Percentiles rank a stretch among this genome's conserved stretches.
phyloP scores from a whole-genome alignment of 2,329 filamentous ascomycete genomes.

The Aspergillus ruber region DNA sequence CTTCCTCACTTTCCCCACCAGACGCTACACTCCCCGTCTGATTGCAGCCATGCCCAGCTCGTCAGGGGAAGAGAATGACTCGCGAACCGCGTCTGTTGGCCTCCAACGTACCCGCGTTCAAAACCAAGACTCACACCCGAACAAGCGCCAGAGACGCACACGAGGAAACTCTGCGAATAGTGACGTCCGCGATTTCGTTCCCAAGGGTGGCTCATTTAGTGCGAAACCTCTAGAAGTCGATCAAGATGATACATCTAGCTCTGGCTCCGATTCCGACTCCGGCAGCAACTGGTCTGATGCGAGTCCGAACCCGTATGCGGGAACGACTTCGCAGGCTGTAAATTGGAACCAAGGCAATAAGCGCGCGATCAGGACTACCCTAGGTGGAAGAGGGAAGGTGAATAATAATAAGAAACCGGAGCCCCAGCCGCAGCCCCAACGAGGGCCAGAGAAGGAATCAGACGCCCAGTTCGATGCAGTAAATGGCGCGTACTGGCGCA shows the following conservation, averaged over 20 bases:
- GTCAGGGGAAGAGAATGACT: slow-evolving; percentile 36
- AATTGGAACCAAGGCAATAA: slow-evolving; percentile 43
- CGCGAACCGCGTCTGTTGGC: slow-evolving; percentile 41
- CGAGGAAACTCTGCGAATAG: slow-evolving; percentile 15
- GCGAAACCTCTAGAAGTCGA: slow-evolving; percentile 27
- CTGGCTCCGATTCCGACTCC: slow-evolving; percentile 19
- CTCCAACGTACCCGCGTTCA: slow-evolving; percentile 25
- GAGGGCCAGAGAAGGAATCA: slow-evolving; percentile 10
- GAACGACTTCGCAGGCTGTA: slow-evolving; percentile 23
- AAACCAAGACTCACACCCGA: slow-evolving; percentile 12
- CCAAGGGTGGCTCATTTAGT: slow-evolving; percentile 31
- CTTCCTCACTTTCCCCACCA: background rate
- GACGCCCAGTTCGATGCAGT: slow-evolving; percentile 27
- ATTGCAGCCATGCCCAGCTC: slow-evolving; percentile 16
- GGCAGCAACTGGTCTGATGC: slow-evolving; percentile 3
- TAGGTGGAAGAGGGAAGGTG: slow-evolving; percentile 23
- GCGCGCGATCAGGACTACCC: slow-evolving; percentile 36
- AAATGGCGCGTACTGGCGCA: slow-evolving; percentile 33
- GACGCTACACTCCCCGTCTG: too few species aligned
- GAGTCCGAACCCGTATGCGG: slow-evolving; percentile 14
- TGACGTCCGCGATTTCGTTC: slow-evolving; percentile 32
- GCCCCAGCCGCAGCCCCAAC: background rate
- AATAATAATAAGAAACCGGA: background rate
- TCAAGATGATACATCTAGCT: slow-evolving; percentile 24
- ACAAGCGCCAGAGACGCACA: slow-evolving; percentile 17